Evolutionary conservation across 306 rosid species (phyloP), one percentile per base, ranked within the genome.

Genomic region (Canavalia gladiata): DNA sequence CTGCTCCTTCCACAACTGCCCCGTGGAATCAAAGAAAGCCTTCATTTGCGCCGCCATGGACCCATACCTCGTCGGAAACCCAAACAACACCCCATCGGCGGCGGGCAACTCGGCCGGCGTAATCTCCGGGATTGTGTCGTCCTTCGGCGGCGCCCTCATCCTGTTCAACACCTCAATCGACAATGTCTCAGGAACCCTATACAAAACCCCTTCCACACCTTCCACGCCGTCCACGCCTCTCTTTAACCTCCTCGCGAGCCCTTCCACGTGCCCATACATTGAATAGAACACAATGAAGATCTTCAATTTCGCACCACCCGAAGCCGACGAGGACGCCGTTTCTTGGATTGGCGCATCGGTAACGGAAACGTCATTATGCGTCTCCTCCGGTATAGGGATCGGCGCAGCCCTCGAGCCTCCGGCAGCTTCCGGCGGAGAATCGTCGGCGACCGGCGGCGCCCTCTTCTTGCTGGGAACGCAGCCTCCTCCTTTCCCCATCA

Each of bases 11-110:
- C 98, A 95, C 82, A 95, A 79, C 72, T 85, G 87, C 56, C 93
- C 94, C 0, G 99, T 95, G 4, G 98, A 87, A 60, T 95, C 98
- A 39, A 95, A 95, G 70, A 93, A 95, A 28, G 98, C 94, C 83
- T 95, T 92, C 99, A 95, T 95, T 68, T 95, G 98, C 77, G 98
- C 98, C 30, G 98, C 99, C 99, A 93, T 95, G 10, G 88, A 66
- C 1, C 99, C 98, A 64, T 86, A 95, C 86, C 99, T 91, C 13
- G 99, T 95, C 34, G 97, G 99, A 18, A 93, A 95, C 67, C 99
- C 97, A 59, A 95, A 93, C 86, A 95, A 78, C 0, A 95, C 11
- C 29, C 97, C 99, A 45, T 93, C 98, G 13, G 97, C 98, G 33
- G 35, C 88, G 34, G 54, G 63, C 84, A 95, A 72, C 76, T 90